Evolutionary conservation across 768 basidiomycete species (phyloP), one percentile per base, ranked within the genome.

Genomic region (Tulasnella sp.): DNA sequence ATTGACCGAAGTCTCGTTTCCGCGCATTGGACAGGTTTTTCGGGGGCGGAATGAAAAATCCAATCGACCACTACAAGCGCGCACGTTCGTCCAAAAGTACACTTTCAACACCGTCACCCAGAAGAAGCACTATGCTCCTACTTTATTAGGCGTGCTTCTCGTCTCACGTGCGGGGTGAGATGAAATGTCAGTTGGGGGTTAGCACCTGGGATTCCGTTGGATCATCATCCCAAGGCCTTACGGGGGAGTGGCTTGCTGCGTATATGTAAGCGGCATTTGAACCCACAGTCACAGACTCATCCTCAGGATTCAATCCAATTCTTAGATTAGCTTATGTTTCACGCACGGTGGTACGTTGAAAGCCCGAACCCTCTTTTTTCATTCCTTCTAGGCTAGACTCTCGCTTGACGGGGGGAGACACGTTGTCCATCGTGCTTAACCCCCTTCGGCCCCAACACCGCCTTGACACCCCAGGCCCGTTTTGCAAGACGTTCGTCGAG

Each of bases 141-240:
- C 61, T 35, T 16, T 29, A 16, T 67, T 35, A 0, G 61, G 26
- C 29, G 29, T 2, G n/a, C 26, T 32, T 67, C 61, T 32, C 61
- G 5, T 67, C 61, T 67, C 61, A 67, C 61, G 61, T 67, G 61
- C 61, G 61, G 61, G 61, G 61, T 67, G 61, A 67, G 61, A 67
- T 67, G 61, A 29, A 26, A 67, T 67, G 61, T 26, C 61, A 67
- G 61, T 67, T 67, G 61, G 61, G 55, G 61, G 32, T 32, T 32
- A 32, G 3, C 3, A 67, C 32, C 61, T 61, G 57, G 57, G 57
- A 61, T n/a, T 61, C 23, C 57, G 20, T 48, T 48, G 46, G 46
- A 48, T 20, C 46, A 23, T 20, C 61, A 67, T 67, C 11, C 11
- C 11, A 67, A 67, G 61, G 61, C 61, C 61, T 67, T 35, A 26